Base-by-base conservation (phyloP, 805 yeast species). In the Metschnikowia cerradonensis region DNA sequence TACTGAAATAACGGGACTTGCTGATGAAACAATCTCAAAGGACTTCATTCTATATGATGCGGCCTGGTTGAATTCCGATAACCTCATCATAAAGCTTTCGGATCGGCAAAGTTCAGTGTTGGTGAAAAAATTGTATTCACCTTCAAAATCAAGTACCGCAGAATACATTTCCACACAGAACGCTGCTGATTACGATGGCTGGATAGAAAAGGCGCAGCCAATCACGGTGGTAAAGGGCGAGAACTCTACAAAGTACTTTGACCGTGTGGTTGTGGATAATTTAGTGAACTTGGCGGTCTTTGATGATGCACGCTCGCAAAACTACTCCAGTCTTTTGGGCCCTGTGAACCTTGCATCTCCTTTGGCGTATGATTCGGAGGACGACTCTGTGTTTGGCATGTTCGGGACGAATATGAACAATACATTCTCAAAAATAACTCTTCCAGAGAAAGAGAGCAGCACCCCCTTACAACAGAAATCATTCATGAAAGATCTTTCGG, bases 11-110 rank as follows among this genome's bases (percentile, higher is more conserved):
- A 35, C 42, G 13, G 52, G 47, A 7, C 38, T 53, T 13, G 8
- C 17, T 2, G 56, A 55, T 22, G 47, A 43, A 1, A 41, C 45
- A 2, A 45, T 63, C 7, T 57, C 54, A 1, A 33, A 45, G 0
- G 67, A 64, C 8, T 51, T 50, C 23, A 44, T 64, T 3, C 32
- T 64, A 4, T 64, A 64, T 42, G 62, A 58, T 32, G 66, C 54
- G 2, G 23, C 26, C 2, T 64, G 67, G 67, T 40, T 64, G 6
- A 63, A 55, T 34, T 36, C 38, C 3, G 43, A 50, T 6, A 48
- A 48, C 26, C 43, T 63, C 6, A 37, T 64, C 6, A 19, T 61
- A 15, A 62, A 60, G 41, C 45, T 53, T 14, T 47, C 67, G 2
- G 67, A 64, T 42, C 50, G 67, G 26, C 51, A 55, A n/a, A 62